Evolutionary conservation across 2,329 filamentous ascomycete genomes (phyloP).

Genomic region (Aschersonia sp.): DNA sequence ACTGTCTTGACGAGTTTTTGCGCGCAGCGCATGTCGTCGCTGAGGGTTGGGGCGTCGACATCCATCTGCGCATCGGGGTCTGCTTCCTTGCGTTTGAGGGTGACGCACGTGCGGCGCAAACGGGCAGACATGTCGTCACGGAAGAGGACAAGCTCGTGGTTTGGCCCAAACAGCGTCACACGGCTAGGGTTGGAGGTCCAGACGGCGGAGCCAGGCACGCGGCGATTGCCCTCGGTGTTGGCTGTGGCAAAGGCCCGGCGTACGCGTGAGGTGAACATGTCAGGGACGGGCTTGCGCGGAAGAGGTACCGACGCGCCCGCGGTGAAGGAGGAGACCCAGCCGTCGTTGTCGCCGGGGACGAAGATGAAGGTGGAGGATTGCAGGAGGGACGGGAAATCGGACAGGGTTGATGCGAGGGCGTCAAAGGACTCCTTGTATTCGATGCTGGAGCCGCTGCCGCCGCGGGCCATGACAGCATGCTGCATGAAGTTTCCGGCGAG

Average conservation of each 20-base stretch:
- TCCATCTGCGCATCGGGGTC: slow-evolving; percentile 23
- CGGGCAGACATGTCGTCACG: slow-evolving; percentile 75
- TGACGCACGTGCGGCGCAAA: slow-evolving; percentile 61
- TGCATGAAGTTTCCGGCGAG: slow-evolving; percentile 73
- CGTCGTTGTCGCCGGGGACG: slow-evolving; percentile 91
- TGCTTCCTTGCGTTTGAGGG: slow-evolving; percentile 37
- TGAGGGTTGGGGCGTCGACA: slow-evolving; percentile 17
- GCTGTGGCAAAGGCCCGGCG: slow-evolving; percentile 67
- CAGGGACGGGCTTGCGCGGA: slow-evolving; percentile 61
- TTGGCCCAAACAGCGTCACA: slow-evolving; percentile 71
- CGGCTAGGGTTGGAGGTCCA: slow-evolving; percentile 85
- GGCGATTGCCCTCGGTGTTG: slow-evolving; percentile 46
- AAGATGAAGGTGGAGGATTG: slow-evolving; percentile 77
- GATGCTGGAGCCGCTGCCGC: slow-evolving; percentile 67
- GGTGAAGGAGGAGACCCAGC: slow-evolving; percentile 82
- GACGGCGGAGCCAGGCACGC: slow-evolving; percentile 41
- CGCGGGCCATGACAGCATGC: slow-evolving; percentile 50
- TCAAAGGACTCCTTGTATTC: slow-evolving; percentile 98
- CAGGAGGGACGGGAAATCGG: slow-evolving; percentile 72
- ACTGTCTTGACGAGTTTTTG: slow-evolving; percentile 80
- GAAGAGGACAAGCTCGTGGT: slow-evolving; percentile 76
- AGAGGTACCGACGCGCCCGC: slow-evolving; percentile 58
- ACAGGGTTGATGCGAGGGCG: slow-evolving; percentile 63
- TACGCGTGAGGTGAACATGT: slow-evolving; percentile 80
- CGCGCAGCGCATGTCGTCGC: slow-evolving; percentile 42